These are phyloP conservation scores for Jasminum sambac DNA, from an alignment of 257 asterid genomes.

Conservation along the genomic window DNA sequence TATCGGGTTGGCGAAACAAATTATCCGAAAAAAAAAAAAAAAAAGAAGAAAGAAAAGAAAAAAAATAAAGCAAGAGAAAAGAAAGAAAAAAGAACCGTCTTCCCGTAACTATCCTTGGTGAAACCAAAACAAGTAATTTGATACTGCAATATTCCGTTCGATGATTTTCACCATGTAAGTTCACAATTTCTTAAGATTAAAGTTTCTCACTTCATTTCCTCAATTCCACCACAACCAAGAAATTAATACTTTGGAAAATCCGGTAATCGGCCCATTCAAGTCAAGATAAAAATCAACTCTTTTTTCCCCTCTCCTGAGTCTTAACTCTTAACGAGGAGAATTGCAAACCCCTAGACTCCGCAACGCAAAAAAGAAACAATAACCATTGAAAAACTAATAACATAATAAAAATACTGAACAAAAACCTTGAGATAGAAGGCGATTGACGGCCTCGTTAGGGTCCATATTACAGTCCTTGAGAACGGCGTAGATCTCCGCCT, in stretches of 20 bases:
- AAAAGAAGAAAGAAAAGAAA: no score
- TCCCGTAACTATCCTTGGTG: no score
- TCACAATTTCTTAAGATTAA: not conserved
- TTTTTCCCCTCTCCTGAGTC: no score
- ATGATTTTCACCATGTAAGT: not conserved
- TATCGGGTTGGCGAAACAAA: not conserved
- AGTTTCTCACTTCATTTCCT: not conserved
- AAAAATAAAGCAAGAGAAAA: no score
- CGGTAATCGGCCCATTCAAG: not conserved
- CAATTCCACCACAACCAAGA: not conserved
- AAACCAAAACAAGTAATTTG: no score
- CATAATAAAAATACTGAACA: slow-evolving; percentile 5
- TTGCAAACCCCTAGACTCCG: not conserved
- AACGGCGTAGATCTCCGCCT: slow-evolving; percentile 84
- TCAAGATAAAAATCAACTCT: no score
- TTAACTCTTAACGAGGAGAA: no score
- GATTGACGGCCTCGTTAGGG: slow-evolving; percentile 87
- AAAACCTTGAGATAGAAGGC: slow-evolving; percentile 82
- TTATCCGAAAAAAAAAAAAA: not conserved
- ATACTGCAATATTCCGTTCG: no score
- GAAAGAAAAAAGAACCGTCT: no score
- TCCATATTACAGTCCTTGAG: slow-evolving; percentile 96
- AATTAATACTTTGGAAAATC: no score
- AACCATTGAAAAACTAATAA: not conserved
- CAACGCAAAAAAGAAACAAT: not conserved